These are phyloP conservation scores for Miamiensis avidus DNA, from an alignment of 169 alveolate genomes.

Conservation along the genomic window DNA sequence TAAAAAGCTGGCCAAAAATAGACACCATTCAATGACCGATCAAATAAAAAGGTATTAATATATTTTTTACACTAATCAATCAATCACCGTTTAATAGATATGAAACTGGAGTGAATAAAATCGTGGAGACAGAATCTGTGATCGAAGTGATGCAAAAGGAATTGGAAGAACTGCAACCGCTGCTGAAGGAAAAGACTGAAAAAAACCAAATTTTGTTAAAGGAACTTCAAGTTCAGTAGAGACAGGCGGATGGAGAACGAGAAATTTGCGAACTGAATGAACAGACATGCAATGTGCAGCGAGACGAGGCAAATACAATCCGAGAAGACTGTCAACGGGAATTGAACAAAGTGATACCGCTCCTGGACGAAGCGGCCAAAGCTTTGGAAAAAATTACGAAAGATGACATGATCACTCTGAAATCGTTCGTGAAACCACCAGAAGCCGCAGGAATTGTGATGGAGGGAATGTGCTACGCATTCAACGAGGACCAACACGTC, in stretches of 20 bases:
- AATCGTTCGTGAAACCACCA: conserved; percentile 43
- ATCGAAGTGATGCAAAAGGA: conserved; percentile 59
- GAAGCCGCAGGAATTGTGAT: conserved; percentile 26
- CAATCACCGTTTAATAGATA: background rate
- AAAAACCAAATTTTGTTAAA: conserved; percentile 70
- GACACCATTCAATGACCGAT: background rate
- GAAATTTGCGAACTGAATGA: conserved; percentile 78
- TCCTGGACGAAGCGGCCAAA: conserved; percentile 73
- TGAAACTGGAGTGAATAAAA: conserved; percentile 48
- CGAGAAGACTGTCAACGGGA: conserved; percentile 75
- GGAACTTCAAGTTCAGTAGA: conserved; percentile 65
- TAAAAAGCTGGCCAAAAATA: conserved; percentile 68
- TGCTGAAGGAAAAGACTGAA: conserved; percentile 61
- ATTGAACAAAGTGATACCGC: conserved; percentile 75
- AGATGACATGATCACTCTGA: conserved; percentile 48
- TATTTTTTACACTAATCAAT: background rate
- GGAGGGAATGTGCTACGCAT: conserved; percentile 82
- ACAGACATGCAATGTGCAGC: conserved; percentile 63
- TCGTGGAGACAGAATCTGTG: conserved; percentile 58
- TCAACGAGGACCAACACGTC: conserved; percentile 82
- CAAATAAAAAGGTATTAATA: background rate
- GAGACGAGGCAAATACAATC: conserved; percentile 71
- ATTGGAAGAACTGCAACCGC: conserved; percentile 69
- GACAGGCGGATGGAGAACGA: conserved; percentile 71
- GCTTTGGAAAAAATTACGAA: conserved; percentile 55